These are phyloP conservation scores for Capsella bursapastoris DNA, from an alignment of 345 rosid species.

Conservation along the genomic window DNA sequence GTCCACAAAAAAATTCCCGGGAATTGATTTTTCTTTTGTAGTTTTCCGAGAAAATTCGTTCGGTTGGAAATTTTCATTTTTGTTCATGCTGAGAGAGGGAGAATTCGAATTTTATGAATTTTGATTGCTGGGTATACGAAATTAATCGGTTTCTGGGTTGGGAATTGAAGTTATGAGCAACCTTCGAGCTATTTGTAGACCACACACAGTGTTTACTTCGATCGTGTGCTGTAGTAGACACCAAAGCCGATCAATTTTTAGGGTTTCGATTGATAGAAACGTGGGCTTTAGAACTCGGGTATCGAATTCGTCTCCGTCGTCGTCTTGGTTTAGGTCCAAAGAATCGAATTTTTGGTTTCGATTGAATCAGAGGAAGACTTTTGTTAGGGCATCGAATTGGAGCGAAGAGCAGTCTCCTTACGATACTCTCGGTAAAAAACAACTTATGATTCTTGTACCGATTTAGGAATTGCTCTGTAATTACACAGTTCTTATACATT, in stretches of 20 bases:
- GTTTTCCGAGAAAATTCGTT: constrained; percentile 33
- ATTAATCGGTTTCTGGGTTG: constrained; percentile 10
- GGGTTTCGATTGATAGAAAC: constrained; percentile 61
- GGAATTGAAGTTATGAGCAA: constrained; percentile 53
- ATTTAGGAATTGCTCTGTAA: background rate
- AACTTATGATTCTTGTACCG: background rate
- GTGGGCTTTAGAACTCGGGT: constrained; percentile 44
- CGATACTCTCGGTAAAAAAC: constrained; percentile 78
- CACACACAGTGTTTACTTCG: constrained; percentile 64
- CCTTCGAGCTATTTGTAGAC: constrained; percentile 67
- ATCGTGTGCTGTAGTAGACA: constrained; percentile 53
- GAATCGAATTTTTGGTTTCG: constrained; percentile 60
- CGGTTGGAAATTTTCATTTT: constrained; percentile 41
- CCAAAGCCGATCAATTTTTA: constrained; percentile 52
- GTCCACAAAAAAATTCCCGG: constrained; percentile 51
- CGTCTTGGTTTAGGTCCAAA: constrained; percentile 52
- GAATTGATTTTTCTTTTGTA: constrained; percentile 26
- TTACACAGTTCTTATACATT: background rate
- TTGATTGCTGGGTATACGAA: constrained; percentile 31
- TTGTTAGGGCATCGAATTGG: constrained; percentile 74
- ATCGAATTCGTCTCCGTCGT: constrained; percentile 46
- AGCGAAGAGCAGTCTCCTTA: constrained; percentile 75
- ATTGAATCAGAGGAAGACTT: constrained; percentile 61
- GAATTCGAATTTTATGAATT: constrained; percentile 34
- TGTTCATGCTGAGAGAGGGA: background rate